Conservation (phyloP, 108 stramenopile genomes). For the Fragilariopsis cylindrus region DNA sequence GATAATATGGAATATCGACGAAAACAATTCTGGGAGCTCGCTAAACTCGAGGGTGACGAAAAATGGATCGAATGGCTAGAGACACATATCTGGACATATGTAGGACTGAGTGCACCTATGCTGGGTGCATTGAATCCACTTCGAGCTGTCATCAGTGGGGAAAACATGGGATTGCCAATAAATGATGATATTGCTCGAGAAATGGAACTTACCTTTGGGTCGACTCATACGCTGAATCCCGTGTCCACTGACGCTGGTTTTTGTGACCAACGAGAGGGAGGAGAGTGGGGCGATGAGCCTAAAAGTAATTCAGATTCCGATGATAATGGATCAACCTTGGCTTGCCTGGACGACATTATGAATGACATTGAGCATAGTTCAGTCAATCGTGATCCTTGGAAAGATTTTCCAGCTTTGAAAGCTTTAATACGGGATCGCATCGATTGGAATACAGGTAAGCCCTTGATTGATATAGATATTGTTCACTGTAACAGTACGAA, state of each 20-base stretch:
- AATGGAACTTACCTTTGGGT: conserved; percentile 84
- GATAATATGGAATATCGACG: conserved; percentile 32
- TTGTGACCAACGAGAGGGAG: conserved; percentile 43
- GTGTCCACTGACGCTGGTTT: conserved; percentile 73
- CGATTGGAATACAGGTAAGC: conserved; percentile 74
- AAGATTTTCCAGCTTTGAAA: conserved; percentile 64
- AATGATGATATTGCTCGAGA: conserved; percentile 68
- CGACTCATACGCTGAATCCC: conserved; percentile 75
- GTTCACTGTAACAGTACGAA: conserved; percentile 51
- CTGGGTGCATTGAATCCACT: conserved; percentile 86
- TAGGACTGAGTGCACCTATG: conserved; percentile 77
- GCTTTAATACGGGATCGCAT: conserved; percentile 59
- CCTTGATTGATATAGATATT: conserved; percentile 59
- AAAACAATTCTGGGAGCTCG: conserved; percentile 64
- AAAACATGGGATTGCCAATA: conserved; percentile 90
- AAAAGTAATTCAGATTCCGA: not conserved
- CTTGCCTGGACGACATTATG: conserved; percentile 59
- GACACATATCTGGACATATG: conserved; percentile 76
- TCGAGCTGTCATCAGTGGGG: conserved; percentile 79
- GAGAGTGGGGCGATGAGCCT: conserved; percentile 34
- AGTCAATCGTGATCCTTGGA: conserved; percentile 64
- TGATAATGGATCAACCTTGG: conserved; percentile 13
- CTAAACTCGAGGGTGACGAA: conserved; percentile 73
- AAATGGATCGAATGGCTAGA: conserved; percentile 80
- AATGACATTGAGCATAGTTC: conserved; percentile 56